These are phyloP conservation scores for Postia placenta DNA, from an alignment of 768 basidiomycete species.

Conservation along the genomic window DNA sequence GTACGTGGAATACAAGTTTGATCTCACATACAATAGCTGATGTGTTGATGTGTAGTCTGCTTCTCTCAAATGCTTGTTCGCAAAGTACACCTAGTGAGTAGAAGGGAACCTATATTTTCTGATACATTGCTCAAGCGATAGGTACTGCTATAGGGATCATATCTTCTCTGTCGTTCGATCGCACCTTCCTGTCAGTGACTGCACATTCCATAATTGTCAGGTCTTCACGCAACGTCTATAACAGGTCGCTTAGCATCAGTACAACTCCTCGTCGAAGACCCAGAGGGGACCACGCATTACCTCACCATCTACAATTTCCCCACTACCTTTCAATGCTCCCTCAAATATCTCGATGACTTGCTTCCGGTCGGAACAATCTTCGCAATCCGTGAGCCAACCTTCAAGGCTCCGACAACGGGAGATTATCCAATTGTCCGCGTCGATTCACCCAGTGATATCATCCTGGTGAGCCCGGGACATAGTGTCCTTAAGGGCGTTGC, in stretches of 20 bases:
- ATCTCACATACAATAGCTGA: not conserved
- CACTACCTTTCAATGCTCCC: constrained; percentile 11
- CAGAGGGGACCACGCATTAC: constrained; percentile 15
- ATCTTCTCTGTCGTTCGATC: constrained; percentile 13
- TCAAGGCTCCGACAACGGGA: constrained; percentile 14
- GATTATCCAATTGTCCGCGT: constrained; percentile 17
- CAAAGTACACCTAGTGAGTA: constrained; percentile 6
- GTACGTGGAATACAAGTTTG: constrained; percentile 5
- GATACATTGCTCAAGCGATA: not conserved
- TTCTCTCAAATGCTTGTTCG: constrained; percentile 10
- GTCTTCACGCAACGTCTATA: no score
- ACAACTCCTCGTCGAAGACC: constrained; percentile 21
- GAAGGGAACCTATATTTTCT: not conserved
- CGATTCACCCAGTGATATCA: constrained; percentile 26
- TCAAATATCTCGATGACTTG: constrained; percentile 19
- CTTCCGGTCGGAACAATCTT: constrained; percentile 24
- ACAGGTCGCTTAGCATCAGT: constrained; percentile 9
- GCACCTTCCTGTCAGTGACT: constrained; percentile 10
- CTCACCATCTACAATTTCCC: constrained; percentile 25
- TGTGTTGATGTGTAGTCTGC: not conserved
- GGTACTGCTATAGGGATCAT: constrained; percentile 2
- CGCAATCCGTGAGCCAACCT: constrained; percentile 27
- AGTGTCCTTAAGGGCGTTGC: constrained; percentile 6
- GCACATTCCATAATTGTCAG: not conserved
- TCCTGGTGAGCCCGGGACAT: constrained; percentile 12